These are phyloP conservation scores for Neospermospora avenae DNA, from an alignment of 2,329 filamentous ascomycete species.

Conservation along the genomic window DNA sequence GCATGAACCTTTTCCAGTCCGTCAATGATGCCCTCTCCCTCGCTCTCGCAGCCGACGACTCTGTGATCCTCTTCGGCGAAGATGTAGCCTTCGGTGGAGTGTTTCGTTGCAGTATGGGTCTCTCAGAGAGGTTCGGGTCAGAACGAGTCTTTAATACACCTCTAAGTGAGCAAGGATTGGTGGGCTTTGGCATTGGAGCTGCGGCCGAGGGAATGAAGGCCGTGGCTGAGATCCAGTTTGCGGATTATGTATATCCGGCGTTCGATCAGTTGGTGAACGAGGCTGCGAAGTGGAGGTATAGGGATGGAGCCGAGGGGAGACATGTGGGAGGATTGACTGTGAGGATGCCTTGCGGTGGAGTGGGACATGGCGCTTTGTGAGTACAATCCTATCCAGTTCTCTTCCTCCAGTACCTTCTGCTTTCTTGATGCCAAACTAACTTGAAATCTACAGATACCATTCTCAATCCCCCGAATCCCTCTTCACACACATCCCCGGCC, in stretches of 20 bases:
- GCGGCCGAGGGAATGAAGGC: conserved; percentile 91
- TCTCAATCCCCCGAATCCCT: conserved; percentile 69
- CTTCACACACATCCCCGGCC: conserved; percentile 67
- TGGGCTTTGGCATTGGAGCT: conserved; percentile 88
- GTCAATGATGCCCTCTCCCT: conserved; percentile 87
- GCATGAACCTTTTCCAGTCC: conserved; percentile 90
- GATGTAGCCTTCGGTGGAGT: conserved; percentile 97
- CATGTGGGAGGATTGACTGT: conserved; percentile 65
- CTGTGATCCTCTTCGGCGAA: conserved; percentile 89
- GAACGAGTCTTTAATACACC: conserved; percentile 97
- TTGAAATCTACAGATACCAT: conserved; percentile 50
- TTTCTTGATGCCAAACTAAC: conserved; percentile 10
- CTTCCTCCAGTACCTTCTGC: conserved; percentile 16
- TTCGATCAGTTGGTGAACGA: conserved; percentile 79
- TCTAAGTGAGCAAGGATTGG: conserved; percentile 87
- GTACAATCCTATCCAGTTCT: conserved; percentile 24
- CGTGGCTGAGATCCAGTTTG: conserved; percentile 83
- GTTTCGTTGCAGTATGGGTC: conserved; percentile 89
- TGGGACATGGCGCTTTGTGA: conserved; percentile 68
- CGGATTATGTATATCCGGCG: conserved; percentile 73
- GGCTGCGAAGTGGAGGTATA: conserved; percentile 67
- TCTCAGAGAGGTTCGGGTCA: conserved; percentile 81
- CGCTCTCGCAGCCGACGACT: conserved; percentile 78
- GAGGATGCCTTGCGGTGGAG: conserved; percentile 68
- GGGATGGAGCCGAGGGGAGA: conserved; percentile 55